Conservation (phyloP, 192 early-diverging fungal genomes). For the Backusella australiensis region DNA sequence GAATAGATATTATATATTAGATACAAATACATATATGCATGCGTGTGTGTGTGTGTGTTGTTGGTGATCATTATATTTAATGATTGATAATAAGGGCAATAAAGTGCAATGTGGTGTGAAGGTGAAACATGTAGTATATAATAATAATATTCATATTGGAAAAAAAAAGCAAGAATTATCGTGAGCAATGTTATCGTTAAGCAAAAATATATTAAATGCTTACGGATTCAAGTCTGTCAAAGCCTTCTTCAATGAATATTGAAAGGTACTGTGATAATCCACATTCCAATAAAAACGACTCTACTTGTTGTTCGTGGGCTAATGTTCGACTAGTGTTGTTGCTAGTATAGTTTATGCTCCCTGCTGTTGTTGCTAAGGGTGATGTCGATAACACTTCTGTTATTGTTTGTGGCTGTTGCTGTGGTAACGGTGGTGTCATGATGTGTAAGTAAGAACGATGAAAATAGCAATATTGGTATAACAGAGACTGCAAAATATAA, state of each 20-base stretch:
- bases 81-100: background rate
- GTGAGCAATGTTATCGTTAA: background rate
- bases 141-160: background rate
- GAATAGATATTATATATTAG: background rate
- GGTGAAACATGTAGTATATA: background rate
- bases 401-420: background rate
- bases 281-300: conserved; percentile 26
- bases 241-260: conserved; percentile 38
- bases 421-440: background rate
- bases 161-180: background rate
- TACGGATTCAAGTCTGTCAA: conserved; percentile 41
- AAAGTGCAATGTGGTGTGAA: background rate
- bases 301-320: conserved; percentile 5
- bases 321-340: background rate
- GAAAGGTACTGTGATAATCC: conserved; percentile 35
- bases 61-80: too few species aligned
- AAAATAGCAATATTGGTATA: background rate
- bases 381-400: background rate
- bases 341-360: background rate
- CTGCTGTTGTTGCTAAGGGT: background rate
- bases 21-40: too few species aligned
- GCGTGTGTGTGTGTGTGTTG: too few species aligned
- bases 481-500: background rate
- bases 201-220: background rate
- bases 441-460: background rate